Evolutionary conservation across 176 grass and related monocot species (phyloP).

Genomic region (Oryza meridionalis): DNA sequence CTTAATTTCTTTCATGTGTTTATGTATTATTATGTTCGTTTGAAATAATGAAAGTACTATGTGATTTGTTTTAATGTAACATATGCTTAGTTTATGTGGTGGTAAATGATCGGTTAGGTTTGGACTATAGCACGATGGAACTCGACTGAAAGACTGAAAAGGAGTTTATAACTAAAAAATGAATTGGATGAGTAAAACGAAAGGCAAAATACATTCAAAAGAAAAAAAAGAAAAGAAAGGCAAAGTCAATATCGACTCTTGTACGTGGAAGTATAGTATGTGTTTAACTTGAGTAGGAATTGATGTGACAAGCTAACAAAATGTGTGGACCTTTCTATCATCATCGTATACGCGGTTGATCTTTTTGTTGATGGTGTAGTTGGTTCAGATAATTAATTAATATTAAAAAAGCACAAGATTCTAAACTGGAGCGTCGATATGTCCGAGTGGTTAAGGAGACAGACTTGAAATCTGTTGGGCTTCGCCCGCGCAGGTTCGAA

Average conservation of each 20-base stretch:
- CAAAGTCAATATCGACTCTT: neutral
- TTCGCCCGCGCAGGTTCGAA: conserved; percentile 88
- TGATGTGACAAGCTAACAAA: neutral
- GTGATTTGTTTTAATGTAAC: neutral
- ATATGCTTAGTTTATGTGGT: neutral
- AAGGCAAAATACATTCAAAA: neutral
- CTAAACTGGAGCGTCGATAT: conserved; percentile 50
- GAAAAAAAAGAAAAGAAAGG: neutral
- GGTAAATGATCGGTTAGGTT: neutral
- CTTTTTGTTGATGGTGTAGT: too few species aligned
- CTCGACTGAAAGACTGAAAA: neutral
- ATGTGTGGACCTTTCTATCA: neutral
- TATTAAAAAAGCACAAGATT: too few species aligned
- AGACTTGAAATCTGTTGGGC: conserved; percentile 99
- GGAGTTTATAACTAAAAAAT: neutral
- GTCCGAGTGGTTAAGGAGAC: conserved; percentile 99
- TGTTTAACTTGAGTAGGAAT: neutral
- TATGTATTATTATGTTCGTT: neutral
- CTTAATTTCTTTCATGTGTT: neutral
- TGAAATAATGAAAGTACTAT: neutral
- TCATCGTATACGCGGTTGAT: neutral
- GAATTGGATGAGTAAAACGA: neutral
- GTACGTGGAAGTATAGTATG: neutral
- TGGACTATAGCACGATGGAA: neutral
- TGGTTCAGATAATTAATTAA: too few species aligned